Evolutionary conservation across 257 asterid genomes (phyloP), one percentile per base, ranked within the genome.

Genomic region (Paulownia fortunei): DNA sequence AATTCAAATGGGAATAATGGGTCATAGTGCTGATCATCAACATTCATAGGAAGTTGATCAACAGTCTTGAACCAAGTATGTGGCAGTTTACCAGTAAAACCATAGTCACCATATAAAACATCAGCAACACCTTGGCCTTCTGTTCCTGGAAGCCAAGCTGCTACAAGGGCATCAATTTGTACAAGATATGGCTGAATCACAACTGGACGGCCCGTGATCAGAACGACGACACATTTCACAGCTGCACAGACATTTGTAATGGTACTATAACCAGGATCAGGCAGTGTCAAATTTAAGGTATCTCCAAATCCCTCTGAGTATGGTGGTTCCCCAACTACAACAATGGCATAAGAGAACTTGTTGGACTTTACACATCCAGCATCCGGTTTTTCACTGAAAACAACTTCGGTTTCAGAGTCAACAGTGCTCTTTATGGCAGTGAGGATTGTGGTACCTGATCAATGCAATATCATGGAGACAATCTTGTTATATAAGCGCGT

Each of bases 121-220:
- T 85, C 89, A 12, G 85, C 84, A 1, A 82, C 84, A 13, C 89
- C 89, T 60, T 82, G 85, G 0, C 89, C 87, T 73, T 82, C 84
- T 0, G 87, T 47, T 5, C 87, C 87, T 8, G 85, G 87, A 30
- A 82, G 84, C 89, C 87, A 85, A 34, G 89, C 87, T 0, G 84
- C 87, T 0, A 80, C 87, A 2, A 82, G 82, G 9, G 76, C 89
- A 11, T 85, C 82, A 0, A 82, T 77, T 18, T 51, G 72, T 2
- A 41, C 61, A 0, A 85, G 12, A 15, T 83, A 82, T 1, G 85
- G 85, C 77, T 74, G 34, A 5, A 86, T 63, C 82, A 78, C 80
- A 9, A 82, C 76, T 6, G 87, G 89, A 12, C 89, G 79, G 19
- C 89, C 89, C 21, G 85, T 80, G 34, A 80, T 54, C 23, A 85